A percentile compares a stretch with the other conserved stretches of the same genome.
Evolutionary conservation across 208 protist genomes (phyloP).

Genomic region (Histomonas meleagridis): DNA sequence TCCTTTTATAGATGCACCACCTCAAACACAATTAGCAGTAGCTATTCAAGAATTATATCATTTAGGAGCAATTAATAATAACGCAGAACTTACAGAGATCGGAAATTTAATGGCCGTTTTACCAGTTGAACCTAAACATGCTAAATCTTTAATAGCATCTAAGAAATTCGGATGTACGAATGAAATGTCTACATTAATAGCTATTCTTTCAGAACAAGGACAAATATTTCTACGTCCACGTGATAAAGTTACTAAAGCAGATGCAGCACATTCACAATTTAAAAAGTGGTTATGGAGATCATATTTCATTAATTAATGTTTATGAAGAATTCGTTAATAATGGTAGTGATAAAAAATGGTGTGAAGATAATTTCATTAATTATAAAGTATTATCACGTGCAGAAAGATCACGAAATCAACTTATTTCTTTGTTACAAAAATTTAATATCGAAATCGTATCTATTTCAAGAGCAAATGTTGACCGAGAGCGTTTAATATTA

Average conservation of each 20-base stretch:
- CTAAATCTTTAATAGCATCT: not conserved
- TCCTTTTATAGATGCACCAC: not conserved
- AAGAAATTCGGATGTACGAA: not conserved
- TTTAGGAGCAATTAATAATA: not conserved
- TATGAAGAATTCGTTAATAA: not conserved
- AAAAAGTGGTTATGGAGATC: not conserved
- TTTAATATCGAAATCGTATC: not conserved
- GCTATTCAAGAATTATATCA: not conserved
- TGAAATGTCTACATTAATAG: not conserved
- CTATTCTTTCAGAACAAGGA: not conserved
- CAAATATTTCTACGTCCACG: not conserved
- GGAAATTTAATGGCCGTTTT: not conserved
- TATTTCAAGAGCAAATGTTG: not conserved
- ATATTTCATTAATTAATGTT: not conserved
- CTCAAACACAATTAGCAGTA: not conserved
- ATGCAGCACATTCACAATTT: not conserved
- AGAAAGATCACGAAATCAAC: not conserved
- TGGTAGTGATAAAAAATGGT: not conserved
- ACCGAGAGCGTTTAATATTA: not conserved
- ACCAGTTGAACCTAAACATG: not conserved
- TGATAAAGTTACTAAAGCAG: not conserved
- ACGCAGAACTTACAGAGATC: not conserved
- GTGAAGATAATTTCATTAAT: slow-evolving; percentile 13
- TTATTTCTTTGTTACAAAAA: not conserved
- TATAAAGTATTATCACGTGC: not conserved